Evolutionary conservation across 2,329 filamentous ascomycete species (phyloP), one percentile per base, ranked within the genome.

Genomic region (Monosporascus sp.): DNA sequence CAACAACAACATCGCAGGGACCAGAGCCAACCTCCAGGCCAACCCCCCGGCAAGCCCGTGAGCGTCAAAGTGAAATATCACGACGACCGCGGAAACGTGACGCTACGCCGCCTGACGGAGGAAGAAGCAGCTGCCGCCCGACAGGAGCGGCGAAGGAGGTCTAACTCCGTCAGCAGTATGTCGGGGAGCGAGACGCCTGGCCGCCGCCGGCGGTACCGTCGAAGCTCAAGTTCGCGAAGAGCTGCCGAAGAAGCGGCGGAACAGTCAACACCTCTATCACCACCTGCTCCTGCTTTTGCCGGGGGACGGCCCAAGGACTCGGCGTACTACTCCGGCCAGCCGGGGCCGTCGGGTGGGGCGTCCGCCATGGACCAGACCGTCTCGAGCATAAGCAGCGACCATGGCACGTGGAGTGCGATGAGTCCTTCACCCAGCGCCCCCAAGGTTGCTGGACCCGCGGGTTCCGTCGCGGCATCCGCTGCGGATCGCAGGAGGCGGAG

Each of bases 21-120:
- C 35, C 69, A 69, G 24, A 74, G 72, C 51, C 71, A 70, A 50
- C 72, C 72, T 26, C 72, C 70, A 6, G 27, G 3, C 27, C 27
- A 31, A 11, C 66, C 50, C 9, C 45, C 68, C 5, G 77, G 75
- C 60, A 72, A 75, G 35, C 74, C 79, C 3, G 74, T 82, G 35
- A 81, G 79, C 62, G 78, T 86, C 53, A 84, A 81, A 64, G 70
- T 86, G 52, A 81, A 79, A 62, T 74, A 85, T 47, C 78, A 84
- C 58, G 79, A 84, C 58, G 82, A 86, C 60, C 76, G 75, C 35
- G 78, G 79, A 56, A 84, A 84, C 57, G 77, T 87, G 53, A 87
- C 83, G 16, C 70, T 87, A 43, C 77, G 83, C 38, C 75, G 81
- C 37, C 69, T 86, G 24, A 85, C 84, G 0, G 82, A 85, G 26